These are phyloP conservation scores for Neurospora sp. DNA, from an alignment of 2,329 filamentous ascomycete genomes.

Conservation along the genomic window DNA sequence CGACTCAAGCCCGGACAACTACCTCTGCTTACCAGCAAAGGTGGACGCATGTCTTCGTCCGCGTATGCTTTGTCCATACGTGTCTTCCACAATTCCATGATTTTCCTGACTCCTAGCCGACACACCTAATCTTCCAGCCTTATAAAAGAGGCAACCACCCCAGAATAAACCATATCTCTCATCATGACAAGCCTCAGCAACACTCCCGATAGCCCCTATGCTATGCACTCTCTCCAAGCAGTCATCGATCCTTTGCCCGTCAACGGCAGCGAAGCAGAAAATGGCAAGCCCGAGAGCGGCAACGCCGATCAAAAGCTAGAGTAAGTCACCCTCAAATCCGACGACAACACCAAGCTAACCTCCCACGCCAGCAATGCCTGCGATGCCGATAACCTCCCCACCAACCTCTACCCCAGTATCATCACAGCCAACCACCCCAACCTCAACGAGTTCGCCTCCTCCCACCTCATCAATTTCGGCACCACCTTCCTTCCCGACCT, in stretches of 20 bases:
- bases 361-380: not conserved
- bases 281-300: not conserved
- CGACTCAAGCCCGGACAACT: no score
- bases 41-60: no score
- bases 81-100: no score
- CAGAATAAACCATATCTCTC: not conserved
- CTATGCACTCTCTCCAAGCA: not conserved
- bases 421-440: not conserved
- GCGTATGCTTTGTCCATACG: no score
- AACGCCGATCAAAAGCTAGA: not conserved
- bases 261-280: not conserved
- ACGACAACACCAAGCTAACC: not conserved
- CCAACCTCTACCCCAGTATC: not conserved
- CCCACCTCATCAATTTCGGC: slow-evolving; percentile 4
- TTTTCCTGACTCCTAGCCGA: no score
- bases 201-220: not conserved
- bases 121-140: no score
- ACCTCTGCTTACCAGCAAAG: no score
- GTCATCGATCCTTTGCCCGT: not conserved
- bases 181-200: not conserved
- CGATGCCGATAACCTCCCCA: not conserved
- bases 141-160: not conserved
- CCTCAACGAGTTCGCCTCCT: not conserved
- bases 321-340: not conserved
- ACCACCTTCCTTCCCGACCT: slow-evolving; percentile 2